Evolutionary conservation across 148 eudicot species (phyloP).

Genomic region (Fagopyrum homotropicum): DNA sequence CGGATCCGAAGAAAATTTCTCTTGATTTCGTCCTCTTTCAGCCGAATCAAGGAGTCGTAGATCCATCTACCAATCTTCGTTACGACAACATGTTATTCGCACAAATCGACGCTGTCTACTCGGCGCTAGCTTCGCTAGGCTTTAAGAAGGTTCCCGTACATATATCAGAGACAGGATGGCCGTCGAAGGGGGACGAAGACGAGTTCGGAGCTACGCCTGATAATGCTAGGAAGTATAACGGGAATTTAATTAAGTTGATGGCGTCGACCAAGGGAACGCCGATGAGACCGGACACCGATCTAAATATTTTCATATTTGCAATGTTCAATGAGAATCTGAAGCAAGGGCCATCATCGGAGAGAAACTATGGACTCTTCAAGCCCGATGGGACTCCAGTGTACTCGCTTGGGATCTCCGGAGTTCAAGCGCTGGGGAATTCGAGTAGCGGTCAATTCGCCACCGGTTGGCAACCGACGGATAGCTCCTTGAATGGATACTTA

Average conservation of each 20-base stretch:
- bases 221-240: slow-evolving; percentile 20
- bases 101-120: slow-evolving; percentile 20
- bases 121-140: slow-evolving; percentile 13
- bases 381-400: slow-evolving; percentile 45
- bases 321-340: slow-evolving; percentile 20
- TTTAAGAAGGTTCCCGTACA: not conserved
- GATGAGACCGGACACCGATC: slow-evolving; percentile 10
- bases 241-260: slow-evolving; percentile 9
- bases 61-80: slow-evolving; percentile 14
- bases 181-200: slow-evolving; percentile 17
- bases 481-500: slow-evolving; percentile 45
- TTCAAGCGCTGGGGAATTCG: slow-evolving; percentile 23
- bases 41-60: slow-evolving; percentile 17
- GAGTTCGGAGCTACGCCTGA: slow-evolving; percentile 18
- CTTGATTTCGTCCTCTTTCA: slow-evolving; percentile 16
- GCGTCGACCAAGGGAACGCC: slow-evolving; percentile 28
- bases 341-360: slow-evolving; percentile 19
- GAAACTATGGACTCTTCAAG: slow-evolving; percentile 16
- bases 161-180: slow-evolving; percentile 20
- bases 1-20: slow-evolving; percentile 7
- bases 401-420: slow-evolving; percentile 38
- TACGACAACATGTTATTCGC: slow-evolving; percentile 20
- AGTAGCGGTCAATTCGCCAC: slow-evolving; percentile 4
- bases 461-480: slow-evolving; percentile 21
- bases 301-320: slow-evolving; percentile 14